These are phyloP conservation scores for Anthoceros angustus DNA, from an alignment of 225 moss, liverwort and hornwort genomes.

Conservation along the genomic window DNA sequence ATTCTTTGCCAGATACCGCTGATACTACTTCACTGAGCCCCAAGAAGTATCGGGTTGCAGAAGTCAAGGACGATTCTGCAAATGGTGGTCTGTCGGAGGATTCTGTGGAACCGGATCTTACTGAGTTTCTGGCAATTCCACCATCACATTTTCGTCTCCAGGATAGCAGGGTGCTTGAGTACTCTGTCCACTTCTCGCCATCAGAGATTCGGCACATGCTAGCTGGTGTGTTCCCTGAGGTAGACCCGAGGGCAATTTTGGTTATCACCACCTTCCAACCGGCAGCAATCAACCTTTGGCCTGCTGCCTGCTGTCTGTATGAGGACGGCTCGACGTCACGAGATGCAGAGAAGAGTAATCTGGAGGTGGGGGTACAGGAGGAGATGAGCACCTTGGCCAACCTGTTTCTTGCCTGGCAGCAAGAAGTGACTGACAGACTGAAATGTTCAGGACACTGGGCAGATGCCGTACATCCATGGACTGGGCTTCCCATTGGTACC, in stretches of 20 bases:
- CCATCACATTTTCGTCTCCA: neutral
- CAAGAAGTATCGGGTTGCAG: neutral
- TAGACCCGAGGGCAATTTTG: constrained; percentile 4
- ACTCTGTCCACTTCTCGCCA: constrained; percentile 12
- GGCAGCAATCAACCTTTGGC: neutral
- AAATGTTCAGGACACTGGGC: constrained; percentile 15
- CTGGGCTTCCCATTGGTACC: constrained; percentile 3
- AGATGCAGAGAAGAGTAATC: neutral
- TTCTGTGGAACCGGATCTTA: neutral
- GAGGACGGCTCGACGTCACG: neutral
- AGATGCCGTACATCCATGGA: constrained; percentile 8
- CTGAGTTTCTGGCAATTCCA: constrained; percentile 8
- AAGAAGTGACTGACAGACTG: constrained; percentile 3
- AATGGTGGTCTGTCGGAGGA: neutral
- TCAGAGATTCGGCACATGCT: constrained; percentile 4
- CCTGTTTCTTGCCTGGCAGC: neutral
- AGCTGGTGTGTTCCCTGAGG: constrained; percentile 3
- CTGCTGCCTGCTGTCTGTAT: neutral
- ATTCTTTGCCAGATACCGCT: neutral
- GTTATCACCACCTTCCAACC: constrained; percentile 6
- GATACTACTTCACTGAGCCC: neutral
- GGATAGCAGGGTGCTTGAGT: neutral
- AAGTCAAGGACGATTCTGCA: neutral
- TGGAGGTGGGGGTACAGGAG: neutral
- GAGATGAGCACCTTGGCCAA: neutral